Conservation (phyloP, 306 rosid genomes). For the Potentilla sterilis region DNA sequence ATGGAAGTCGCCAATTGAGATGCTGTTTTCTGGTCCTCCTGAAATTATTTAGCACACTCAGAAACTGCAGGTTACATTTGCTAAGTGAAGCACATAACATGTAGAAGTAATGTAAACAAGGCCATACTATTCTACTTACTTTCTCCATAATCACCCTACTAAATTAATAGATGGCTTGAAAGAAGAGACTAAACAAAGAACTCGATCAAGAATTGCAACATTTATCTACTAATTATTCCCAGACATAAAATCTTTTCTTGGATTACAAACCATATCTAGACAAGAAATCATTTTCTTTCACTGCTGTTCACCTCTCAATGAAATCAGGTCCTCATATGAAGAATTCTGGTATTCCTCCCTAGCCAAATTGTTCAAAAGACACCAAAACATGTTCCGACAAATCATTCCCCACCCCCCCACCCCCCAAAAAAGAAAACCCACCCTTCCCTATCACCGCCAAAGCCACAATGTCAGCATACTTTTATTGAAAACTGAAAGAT, state of each 20-base stretch:
- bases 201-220: not conserved
- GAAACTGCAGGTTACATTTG: not conserved
- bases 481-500: not conserved
- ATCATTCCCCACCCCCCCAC: not conserved
- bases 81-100: not conserved
- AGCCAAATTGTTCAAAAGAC: not conserved
- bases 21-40: conserved; percentile 96
- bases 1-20: conserved; percentile 80
- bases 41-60: conserved; percentile 24
- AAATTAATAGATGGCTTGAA: not conserved
- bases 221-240: not conserved
- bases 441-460: not conserved
- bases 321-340: not conserved
- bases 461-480: not conserved
- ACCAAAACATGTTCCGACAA: not conserved
- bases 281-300: not conserved
- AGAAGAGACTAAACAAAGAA: not conserved
- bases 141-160: not conserved
- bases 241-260: not conserved
- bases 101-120: not conserved
- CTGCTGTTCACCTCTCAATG: not conserved
- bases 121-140: not conserved
- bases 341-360: not conserved
- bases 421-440: too few relatives aligned
- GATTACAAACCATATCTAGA: not conserved